These are phyloP conservation scores for Lithohypha guttulata DNA, from an alignment of 2,329 filamentous ascomycete species.

Conservation along the genomic window DNA sequence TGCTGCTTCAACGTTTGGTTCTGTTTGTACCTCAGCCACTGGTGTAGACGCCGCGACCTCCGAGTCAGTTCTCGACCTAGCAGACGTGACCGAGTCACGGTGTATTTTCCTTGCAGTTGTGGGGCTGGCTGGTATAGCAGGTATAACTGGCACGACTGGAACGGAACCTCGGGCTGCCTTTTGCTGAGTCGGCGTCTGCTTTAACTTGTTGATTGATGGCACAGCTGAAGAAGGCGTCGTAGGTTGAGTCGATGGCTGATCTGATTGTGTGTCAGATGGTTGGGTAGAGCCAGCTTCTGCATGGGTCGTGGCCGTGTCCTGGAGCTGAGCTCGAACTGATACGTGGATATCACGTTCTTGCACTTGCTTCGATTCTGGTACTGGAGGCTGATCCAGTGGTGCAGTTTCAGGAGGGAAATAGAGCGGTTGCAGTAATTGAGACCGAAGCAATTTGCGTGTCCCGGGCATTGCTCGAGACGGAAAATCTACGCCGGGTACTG, in stretches of 20 bases:
- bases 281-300: slow-evolving; percentile 46
- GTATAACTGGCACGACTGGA: slow-evolving; percentile 42
- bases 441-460: slow-evolving; percentile 32
- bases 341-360: background rate
- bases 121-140: slow-evolving; percentile 31
- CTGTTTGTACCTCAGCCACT: slow-evolving; percentile 3
- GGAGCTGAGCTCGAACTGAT: background rate
- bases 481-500: slow-evolving; percentile 44
- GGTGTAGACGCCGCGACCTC: slow-evolving; percentile 7
- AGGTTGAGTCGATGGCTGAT: slow-evolving; percentile 44
- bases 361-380: slow-evolving; percentile 9
- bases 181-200: slow-evolving; percentile 24
- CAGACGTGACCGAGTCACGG: slow-evolving; percentile 28
- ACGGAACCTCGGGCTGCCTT: slow-evolving; percentile 25
- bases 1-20: slow-evolving; percentile 25
- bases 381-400: background rate
- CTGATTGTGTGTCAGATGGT: slow-evolving; percentile 48
- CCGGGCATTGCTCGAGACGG: slow-evolving; percentile 40
- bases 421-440: slow-evolving; percentile 26
- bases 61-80: slow-evolving; percentile 26
- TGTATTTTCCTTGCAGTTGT: slow-evolving; percentile 27
- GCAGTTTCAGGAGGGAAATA: slow-evolving; percentile 45
- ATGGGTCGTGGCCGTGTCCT: slow-evolving; percentile 20
- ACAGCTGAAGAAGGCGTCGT: slow-evolving; percentile 45
- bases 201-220: slow-evolving; percentile 23